phyloP scores from a whole-genome alignment of 495 filamentous ascomycete species.

The Penicillium angulare region DNA sequence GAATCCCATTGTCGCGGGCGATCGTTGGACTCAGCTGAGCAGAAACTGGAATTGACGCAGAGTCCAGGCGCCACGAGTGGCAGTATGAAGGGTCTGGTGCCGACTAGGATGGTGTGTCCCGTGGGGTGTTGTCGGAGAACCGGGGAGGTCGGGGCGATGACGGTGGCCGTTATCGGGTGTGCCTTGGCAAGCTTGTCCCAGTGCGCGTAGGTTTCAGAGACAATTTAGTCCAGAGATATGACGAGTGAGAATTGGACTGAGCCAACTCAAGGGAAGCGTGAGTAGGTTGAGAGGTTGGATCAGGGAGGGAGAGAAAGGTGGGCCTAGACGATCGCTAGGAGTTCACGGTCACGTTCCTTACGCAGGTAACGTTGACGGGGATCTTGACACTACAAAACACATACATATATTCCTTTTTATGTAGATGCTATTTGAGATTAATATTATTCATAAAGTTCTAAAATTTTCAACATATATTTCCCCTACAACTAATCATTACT shows the following conservation, averaged over 20 bases:
- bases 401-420: not conserved
- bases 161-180: slow-evolving; percentile 22
- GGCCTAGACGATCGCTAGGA: slow-evolving; percentile 27
- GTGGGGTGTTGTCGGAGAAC: slow-evolving; percentile 11
- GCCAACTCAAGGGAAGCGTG: slow-evolving; percentile 8
- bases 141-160: slow-evolving; percentile 17
- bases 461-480: too few species aligned
- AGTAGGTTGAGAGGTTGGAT: slow-evolving; percentile 15
- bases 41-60: not conserved
- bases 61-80: slow-evolving; percentile 17
- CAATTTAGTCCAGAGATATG: not conserved
- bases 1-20: slow-evolving; percentile 61
- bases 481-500: too few species aligned
- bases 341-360: slow-evolving; percentile 34
- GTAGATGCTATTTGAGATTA: not conserved
- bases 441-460: not conserved
- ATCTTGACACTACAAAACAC: not conserved
- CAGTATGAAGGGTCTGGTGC: slow-evolving; percentile 18
- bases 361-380: slow-evolving; percentile 9
- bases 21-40: not conserved
- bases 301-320: slow-evolving; percentile 27
- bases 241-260: slow-evolving; percentile 4
- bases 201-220: slow-evolving; percentile 7
- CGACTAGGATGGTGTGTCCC: slow-evolving; percentile 8
- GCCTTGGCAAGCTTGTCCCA: slow-evolving; percentile 24